phyloP scores from a whole-genome alignment of 495 filamentous ascomycete genomes.

The Penicillium cosmopolitanum region DNA sequence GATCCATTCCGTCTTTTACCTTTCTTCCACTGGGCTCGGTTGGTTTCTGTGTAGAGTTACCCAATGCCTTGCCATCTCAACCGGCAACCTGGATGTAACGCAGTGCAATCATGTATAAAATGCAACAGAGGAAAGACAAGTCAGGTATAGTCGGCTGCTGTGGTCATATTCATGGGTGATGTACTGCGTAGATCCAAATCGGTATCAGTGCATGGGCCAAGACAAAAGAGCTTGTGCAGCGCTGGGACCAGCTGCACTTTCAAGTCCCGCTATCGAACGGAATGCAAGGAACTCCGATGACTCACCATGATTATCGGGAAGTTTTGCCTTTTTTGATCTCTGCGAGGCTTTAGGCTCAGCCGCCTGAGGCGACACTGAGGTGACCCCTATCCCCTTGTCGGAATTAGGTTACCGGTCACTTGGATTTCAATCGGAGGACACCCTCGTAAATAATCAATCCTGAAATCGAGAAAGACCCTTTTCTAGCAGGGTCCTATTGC shows the following conservation, averaged over 20 bases:
- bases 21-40: not conserved
- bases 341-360: not conserved
- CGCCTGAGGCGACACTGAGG: not conserved
- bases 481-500: no score
- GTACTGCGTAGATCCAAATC: not conserved
- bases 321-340: not conserved
- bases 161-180: not conserved
- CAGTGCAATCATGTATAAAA: not conserved
- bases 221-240: slow-evolving; percentile 65
- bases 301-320: not conserved
- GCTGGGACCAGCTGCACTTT: slow-evolving; percentile 73
- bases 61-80: not conserved
- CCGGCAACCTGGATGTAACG: not conserved
- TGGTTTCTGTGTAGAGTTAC: slow-evolving; percentile 2
- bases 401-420: slow-evolving; percentile 1
- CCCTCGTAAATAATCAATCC: not conserved
- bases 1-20: slow-evolving; percentile 4
- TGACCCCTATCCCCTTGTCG: not conserved
- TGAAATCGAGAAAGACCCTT: not conserved
- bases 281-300: slow-evolving; percentile 1
- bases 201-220: slow-evolving; percentile 44
- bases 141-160: not conserved
- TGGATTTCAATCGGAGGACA: no score
- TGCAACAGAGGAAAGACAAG: not conserved
- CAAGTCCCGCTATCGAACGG: slow-evolving; percentile 67